These are phyloP conservation scores for Solanum corneliomulleri DNA, from an alignment of 257 asterid species.

Conservation along the genomic window DNA sequence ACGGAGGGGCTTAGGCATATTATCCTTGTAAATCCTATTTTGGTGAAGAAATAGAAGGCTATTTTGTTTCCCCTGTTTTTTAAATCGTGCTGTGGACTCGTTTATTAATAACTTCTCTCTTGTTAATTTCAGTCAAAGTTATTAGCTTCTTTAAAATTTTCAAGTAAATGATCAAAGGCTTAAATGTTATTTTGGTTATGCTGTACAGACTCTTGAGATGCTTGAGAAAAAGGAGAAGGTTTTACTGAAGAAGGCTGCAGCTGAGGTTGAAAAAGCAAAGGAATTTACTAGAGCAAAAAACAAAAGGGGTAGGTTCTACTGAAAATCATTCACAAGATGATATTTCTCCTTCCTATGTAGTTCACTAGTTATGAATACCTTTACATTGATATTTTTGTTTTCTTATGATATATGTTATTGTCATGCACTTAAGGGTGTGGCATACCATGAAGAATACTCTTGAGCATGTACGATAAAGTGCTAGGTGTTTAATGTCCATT, in stretches of 20 bases:
- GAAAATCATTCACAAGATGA: neutral
- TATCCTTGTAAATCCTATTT: neutral
- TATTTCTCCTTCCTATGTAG: neutral
- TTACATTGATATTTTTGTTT: neutral
- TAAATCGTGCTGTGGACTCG: neutral
- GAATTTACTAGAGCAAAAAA: slow-evolving; percentile 70
- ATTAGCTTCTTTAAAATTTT: neutral
- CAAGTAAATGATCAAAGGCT: neutral
- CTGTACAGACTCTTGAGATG: slow-evolving; percentile 68
- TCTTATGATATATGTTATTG: neutral
- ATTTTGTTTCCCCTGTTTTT: neutral
- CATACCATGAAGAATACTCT: neutral
- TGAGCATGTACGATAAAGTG: neutral
- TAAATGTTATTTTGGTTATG: neutral
- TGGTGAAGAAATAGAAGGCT: neutral
- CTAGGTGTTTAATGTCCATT: neutral
- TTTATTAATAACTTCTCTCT: neutral
- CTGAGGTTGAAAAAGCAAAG: slow-evolving; percentile 71
- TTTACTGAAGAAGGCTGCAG: slow-evolving; percentile 57
- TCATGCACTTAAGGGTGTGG: neutral
- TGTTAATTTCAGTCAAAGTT: neutral
- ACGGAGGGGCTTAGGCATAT: neutral
- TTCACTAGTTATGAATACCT: neutral
- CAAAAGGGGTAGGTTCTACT: slow-evolving; percentile 45
- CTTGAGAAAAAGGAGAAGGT: slow-evolving; percentile 74